These are phyloP conservation scores for Corylus heterophylla DNA, from an alignment of 306 rosid genomes.

Conservation along the genomic window DNA sequence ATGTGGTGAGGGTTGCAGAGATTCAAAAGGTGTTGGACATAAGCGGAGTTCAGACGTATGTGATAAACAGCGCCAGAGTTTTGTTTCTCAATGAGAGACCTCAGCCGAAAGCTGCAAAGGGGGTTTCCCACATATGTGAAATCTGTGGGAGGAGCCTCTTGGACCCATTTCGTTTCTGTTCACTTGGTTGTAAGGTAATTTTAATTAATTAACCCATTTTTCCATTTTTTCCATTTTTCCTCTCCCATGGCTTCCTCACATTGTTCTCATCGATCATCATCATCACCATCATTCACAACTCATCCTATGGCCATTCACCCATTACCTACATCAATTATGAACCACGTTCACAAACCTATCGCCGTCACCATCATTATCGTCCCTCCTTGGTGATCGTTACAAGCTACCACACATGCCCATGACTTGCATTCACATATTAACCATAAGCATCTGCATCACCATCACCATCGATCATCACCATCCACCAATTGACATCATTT, in stretches of 20 bases:
- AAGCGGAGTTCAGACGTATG: constrained; percentile 89
- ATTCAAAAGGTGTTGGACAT: constrained; percentile 74
- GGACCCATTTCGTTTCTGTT: constrained; percentile 89
- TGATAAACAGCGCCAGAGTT: constrained; percentile 90
- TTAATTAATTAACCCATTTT: constrained; percentile 4
- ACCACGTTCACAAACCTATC: constrained; percentile 54
- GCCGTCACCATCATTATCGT: constrained; percentile 33
- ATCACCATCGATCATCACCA: background rate
- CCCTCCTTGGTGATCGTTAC: constrained; percentile 16
- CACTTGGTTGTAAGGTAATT: constrained; percentile 93
- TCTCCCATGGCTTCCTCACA: background rate
- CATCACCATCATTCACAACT: constrained; percentile 43
- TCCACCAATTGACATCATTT: background rate
- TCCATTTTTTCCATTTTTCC: background rate
- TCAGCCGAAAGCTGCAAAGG: constrained; percentile 81
- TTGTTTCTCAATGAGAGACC: constrained; percentile 94
- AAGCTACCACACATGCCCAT: background rate
- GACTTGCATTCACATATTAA: no score
- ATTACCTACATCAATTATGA: constrained; percentile 61
- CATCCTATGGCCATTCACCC: constrained; percentile 49
- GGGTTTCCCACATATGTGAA: constrained; percentile 82
- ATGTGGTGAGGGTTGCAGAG: constrained; percentile 84
- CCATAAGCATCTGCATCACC: background rate
- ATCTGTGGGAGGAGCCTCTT: constrained; percentile 84
- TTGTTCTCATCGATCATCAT: constrained; percentile 33